Evolutionary conservation across 805 yeast genomes (phyloP), one percentile per base, ranked within the genome.

Genomic region (Lachancea quebecensis): DNA sequence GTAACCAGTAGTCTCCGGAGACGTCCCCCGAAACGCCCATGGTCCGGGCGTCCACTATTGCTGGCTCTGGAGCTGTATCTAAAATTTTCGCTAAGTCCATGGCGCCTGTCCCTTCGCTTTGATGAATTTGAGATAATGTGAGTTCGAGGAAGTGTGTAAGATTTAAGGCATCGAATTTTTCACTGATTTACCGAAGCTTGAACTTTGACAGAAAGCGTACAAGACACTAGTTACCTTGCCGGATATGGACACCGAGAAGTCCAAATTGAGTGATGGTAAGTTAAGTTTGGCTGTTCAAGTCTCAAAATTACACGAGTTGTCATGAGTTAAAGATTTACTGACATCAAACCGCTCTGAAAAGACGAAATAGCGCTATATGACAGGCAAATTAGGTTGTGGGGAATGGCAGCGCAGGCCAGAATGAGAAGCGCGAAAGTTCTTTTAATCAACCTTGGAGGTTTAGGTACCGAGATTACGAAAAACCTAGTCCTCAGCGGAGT

Each of bases 321-420:
- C 11, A 28, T 28, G 15, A 17, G 29, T 34, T 33, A 32, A 16
- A 33, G 38, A 32, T 33, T 9, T 6, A 18, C 15, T 25, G 38
- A n/a, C 16, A 31, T 15, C 42, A 32, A 38, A 31, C 37, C 10
- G 10, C 14, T 41, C 16, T 17, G 34, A 18, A 21, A 28, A 65
- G 96, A 89, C 56, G 97, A 90, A 60, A 79, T 90, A 47, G 96
- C 95, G 1, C 73, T 91, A 17, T 91, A 91, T 60, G 99, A 91
- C 65, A 77, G 99, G 48, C 99, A 91, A 65, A 90, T 91, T 51
- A 69, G 99, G 50, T 72, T 91, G 16, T 91, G 99, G 99, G 99
- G 99, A 2, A 71, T 93, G 59, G 95, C 85, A 29, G 95, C 97
- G 3, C 99, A 91, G 62, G 73, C 78, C 35, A 62, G 77, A 37